Conservation (phyloP, 1,284 basidiomycete genomes). For the Puccinia hordei region DNA sequence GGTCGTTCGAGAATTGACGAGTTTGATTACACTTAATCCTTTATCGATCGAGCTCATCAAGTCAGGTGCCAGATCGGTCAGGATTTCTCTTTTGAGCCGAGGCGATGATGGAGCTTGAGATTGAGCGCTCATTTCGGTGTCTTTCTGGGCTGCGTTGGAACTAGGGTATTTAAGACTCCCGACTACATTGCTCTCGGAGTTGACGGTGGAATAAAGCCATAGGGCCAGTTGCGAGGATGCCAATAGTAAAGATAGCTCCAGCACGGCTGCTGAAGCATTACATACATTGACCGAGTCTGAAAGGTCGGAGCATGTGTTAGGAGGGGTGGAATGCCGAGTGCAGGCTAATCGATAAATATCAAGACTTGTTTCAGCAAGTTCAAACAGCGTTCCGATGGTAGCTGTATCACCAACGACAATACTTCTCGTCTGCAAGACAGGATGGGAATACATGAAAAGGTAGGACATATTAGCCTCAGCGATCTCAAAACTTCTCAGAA, state of each 20-base stretch:
- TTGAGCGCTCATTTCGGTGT: conserved; percentile 11
- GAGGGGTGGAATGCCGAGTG: conserved; percentile 3
- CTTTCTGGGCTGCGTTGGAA: conserved; percentile 8
- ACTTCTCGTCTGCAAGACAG: conserved; percentile 32
- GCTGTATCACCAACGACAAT: conserved; percentile 46
- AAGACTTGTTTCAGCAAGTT: conserved; percentile 45
- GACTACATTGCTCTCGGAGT: background rate
- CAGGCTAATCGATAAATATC: conserved; percentile 40
- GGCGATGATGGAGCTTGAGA: background rate
- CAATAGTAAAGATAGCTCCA: conserved; percentile 44
- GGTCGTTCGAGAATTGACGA: background rate
- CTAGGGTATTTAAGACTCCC: background rate
- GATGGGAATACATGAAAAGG: background rate
- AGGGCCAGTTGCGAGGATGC: conserved; percentile 38
- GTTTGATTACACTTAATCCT: conserved; percentile 19
- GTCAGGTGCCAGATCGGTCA: conserved; percentile 42
- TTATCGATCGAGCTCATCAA: conserved; percentile 43
- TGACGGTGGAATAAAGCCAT: conserved; percentile 24
- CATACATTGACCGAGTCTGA: background rate
- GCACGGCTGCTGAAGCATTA: conserved; percentile 30
- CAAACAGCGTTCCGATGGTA: conserved; percentile 45
- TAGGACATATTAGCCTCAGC: conserved; percentile 5
- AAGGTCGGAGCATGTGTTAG: background rate
- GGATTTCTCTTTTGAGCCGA: conserved; percentile 42
- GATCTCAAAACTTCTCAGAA: background rate